phyloP scores from a whole-genome alignment of 164 flowering plant species.

The Paratinospora sagittata region DNA sequence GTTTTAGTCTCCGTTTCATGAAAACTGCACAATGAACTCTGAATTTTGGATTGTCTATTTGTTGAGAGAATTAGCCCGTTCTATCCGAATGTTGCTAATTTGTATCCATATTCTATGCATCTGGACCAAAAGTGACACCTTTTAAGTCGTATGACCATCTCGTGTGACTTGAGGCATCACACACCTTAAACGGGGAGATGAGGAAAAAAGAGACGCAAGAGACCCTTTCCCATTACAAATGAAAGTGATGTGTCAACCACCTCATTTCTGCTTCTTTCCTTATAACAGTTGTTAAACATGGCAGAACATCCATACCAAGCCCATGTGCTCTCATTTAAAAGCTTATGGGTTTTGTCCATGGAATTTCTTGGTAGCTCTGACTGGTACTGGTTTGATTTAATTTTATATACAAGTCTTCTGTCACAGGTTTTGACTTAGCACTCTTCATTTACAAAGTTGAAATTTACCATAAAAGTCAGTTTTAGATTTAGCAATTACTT shows the following conservation, averaged over 20 bases:
- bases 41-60: neutral
- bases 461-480: too few species aligned
- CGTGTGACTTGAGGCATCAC: neutral
- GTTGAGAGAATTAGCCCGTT: too few species aligned
- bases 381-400: neutral
- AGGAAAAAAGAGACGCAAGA: constrained; percentile 1
- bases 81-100: neutral
- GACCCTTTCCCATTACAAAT: neutral
- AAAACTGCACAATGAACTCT: neutral
- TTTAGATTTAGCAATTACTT: too few species aligned
- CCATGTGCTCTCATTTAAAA: constrained; percentile 7
- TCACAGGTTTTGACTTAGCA: neutral
- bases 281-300: neutral
- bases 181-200: neutral
- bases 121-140: neutral
- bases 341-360: neutral
- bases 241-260: constrained; percentile 10
- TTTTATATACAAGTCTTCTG: too few species aligned
- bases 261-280: constrained; percentile 1
- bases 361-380: neutral
- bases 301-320: constrained; percentile 5
- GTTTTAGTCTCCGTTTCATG: neutral
- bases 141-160: neutral
- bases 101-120: neutral
- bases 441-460: too few species aligned